Evolutionary conservation across 108 stramenopile species (phyloP), one percentile per base, ranked within the genome.

Genomic region (Skeletonema menzelii): DNA sequence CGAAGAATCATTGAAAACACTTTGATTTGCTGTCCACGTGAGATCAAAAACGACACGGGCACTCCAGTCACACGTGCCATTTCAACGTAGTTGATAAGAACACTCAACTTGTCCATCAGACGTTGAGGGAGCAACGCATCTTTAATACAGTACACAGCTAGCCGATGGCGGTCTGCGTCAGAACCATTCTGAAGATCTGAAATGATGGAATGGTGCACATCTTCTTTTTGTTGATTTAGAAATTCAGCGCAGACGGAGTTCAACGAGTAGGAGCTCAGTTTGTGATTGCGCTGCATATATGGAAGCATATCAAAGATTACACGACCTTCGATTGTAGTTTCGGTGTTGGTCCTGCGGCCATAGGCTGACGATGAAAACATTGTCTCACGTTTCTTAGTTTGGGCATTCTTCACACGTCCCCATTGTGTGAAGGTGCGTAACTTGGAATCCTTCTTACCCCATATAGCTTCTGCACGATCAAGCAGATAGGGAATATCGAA

Each of bases 21-120:
- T 82, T 99, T 99, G 86, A 99, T 99, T 86, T 99, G 99, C 84
- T 99, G 98, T 6, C 99, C 99, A 35, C 99, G 89, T 11, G 94
- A 79, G 56, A 99, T 96, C 34, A 99, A 76, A 68, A 97, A 99
- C 44, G 85, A 89, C 80, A 98, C 83, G 20, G 99, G 98, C 20
- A 99, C 99, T 28, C 99, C 99, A 2, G 98, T 98, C 61, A 99
- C 99, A 66, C 99, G 92, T 13, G 99, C 99, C 99, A 99, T 99
- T 70, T 99, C 99, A 57, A 99, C 82, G 90, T 98, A 98, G 87
- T 99, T 99, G 35, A 99, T 94, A 34, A 99, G 77, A 7, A 98
- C 97, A 70, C 92, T 89, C 63, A 99, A 85, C 80, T 99, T 99
- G 67, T 96, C 95, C 96, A 99, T 97, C 53, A 99, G 93, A 26